Percentiles rank a stretch among this genome's conserved stretches.
Evolutionary conservation across 768 basidiomycete species (phyloP).

Genomic region (Auricularia sp.): DNA sequence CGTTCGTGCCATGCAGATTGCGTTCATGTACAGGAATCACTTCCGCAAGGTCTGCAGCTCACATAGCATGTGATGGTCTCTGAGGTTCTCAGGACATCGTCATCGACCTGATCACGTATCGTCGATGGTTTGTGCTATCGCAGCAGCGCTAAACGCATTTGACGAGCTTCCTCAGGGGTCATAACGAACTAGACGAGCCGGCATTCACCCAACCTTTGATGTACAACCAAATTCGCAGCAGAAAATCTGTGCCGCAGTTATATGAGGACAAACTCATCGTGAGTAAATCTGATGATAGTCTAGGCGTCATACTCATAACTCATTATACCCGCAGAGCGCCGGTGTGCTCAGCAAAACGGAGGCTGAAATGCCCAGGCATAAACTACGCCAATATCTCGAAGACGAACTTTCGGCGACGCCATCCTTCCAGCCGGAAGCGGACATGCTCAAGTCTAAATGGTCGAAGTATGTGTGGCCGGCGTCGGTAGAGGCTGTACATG

Average conservation of each 20-base stretch:
- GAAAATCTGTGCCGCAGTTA: conserved; percentile 66
- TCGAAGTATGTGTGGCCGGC: conserved; percentile 49
- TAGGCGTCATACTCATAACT: too few relatives aligned
- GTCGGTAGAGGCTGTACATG: conserved; percentile 35
- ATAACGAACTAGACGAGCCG: conserved; percentile 83
- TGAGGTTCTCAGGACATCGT: conserved; percentile 52
- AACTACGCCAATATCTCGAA: conserved; percentile 57
- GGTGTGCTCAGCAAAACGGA: conserved; percentile 41
- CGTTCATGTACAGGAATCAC: conserved; percentile 75
- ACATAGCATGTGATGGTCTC: neutral
- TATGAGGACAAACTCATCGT: conserved; percentile 77
- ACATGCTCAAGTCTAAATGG: conserved; percentile 67
- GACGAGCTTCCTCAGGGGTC: conserved; percentile 40
- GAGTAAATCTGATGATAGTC: conserved; percentile 15
- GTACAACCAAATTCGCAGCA: conserved; percentile 77
- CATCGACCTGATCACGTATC: conserved; percentile 80
- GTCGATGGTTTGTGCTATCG: conserved; percentile 45
- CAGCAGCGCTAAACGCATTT: neutral
- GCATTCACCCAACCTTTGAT: conserved; percentile 82
- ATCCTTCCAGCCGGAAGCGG: conserved; percentile 36
- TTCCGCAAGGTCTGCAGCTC: conserved; percentile 57
- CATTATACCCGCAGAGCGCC: conserved; percentile 27
- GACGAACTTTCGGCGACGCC: conserved; percentile 42
- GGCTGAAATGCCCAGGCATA: conserved; percentile 39
- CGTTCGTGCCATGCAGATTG: conserved; percentile 73